Base-by-base conservation (phyloP, 2,329 filamentous ascomycete species). In the Acarospora socialis region DNA sequence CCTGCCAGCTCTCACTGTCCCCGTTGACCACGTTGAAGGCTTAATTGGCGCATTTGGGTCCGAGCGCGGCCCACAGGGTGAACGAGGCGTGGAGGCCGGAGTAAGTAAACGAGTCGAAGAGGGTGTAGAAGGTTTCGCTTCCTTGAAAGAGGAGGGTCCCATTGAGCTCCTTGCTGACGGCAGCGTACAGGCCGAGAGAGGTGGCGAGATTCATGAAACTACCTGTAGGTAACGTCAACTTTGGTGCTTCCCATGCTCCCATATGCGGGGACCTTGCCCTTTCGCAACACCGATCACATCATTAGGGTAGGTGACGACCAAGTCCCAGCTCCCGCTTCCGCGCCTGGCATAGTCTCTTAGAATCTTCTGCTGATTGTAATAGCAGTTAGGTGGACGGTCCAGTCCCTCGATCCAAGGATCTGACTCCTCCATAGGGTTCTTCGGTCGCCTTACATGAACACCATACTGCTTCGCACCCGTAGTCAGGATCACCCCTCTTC, bases 391-490 rank as follows among this genome's bases (percentile, higher is more conserved):
- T 3, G 56, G 56, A 19, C 47, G 41, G 8, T 51, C 47, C 3
- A 31, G 30, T 2, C 50, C 51, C 6, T 55, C 53, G 3, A 66
- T 47, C 54, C 57, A 60, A 1, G 56, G 55, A 33, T 65, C 61
- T 9, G 53, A 48, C 42, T 70, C 63, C 7, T 53, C 41, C 51
- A 68, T 57, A 1, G 63, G 65, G 37, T 57, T 56, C 37, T 66
- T 66, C 9, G 52, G 46, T 7, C 49, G 51, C 6, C 65, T 63
- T 2, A 67, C 53, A 38, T 70, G 66, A 3, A 68, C 61, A 15
- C 64, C 62, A 41, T 68, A 70, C 32, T 70, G 63, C 42, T 69
- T 69, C 21, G 54, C 46, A 1, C 65, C 65, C 1, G 56, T 61
- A 4, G 64, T 60, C 7, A 69, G 51, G 14, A 68, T 45, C 34